phyloP scores from a whole-genome alignment of 23 red algal species.

The Gracilaria domingensis region DNA sequence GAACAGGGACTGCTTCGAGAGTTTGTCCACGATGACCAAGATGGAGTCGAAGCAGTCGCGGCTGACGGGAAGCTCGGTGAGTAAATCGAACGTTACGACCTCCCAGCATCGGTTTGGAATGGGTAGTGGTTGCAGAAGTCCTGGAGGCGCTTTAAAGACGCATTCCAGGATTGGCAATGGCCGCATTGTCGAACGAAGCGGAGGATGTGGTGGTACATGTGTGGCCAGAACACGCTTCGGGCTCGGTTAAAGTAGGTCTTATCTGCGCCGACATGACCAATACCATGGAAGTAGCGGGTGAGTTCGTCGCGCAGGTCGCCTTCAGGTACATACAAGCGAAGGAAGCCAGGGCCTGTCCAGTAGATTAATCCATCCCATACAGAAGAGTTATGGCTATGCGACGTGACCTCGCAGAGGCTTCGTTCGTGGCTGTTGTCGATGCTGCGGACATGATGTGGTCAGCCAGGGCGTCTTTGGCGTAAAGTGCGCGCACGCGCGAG shows the following conservation, averaged over 20 bases:
- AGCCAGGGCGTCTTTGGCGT: neutral
- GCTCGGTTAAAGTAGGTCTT: neutral
- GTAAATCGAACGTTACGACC: neutral
- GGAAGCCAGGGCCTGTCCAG: neutral
- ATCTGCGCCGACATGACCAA: slow-evolving; percentile 1
- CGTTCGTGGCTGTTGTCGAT: no score
- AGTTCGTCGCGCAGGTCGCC: neutral
- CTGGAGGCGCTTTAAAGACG: neutral
- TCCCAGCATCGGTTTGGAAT: slow-evolving; percentile 37
- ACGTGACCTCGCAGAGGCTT: neutral
- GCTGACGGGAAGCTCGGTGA: neutral
- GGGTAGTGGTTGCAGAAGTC: neutral
- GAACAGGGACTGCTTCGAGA: slow-evolving; percentile 27
- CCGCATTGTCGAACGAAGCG: neutral
- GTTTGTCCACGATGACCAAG: slow-evolving; percentile 39
- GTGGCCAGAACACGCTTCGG: slow-evolving; percentile 4
- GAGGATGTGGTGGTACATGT: neutral
- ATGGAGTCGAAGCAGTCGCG: neutral
- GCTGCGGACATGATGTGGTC: no score
- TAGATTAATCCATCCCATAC: slow-evolving; percentile 1
- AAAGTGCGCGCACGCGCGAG: neutral
- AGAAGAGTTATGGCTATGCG: neutral
- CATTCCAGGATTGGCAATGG: slow-evolving; percentile 1
- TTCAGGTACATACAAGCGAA: neutral
- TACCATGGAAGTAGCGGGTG: neutral